Evolutionary conservation across 148 eudicot species (phyloP), one percentile per base, ranked within the genome.

Genomic region (Bassia scoparia): DNA sequence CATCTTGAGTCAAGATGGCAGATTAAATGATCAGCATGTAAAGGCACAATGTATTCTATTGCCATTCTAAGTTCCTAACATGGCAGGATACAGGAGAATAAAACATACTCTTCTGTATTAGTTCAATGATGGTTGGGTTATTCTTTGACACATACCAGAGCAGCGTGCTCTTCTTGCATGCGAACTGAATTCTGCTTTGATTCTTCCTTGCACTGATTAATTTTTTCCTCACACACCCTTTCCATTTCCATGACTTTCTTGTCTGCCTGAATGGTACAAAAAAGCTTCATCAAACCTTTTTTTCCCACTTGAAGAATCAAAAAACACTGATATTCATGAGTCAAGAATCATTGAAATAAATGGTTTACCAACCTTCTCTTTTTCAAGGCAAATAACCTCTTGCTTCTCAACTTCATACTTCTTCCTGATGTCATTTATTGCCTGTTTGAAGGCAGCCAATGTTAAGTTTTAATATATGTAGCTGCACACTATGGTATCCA

Each of bases 381-480:
- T 92, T 86, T 92, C 99, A 76, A 78, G 61, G 67, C 77, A 87
- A 71, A 90, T 70, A 54, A 86, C 84, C 69, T 90, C 97, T 84
- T 84, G 88, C 86, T 92, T 95, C 75, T 95, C 97, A 73, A 81
- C 86, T 78, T 90, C 96, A 72, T 86, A 89, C 87, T 84, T 92
- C 83, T 85, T 92, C 74, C 89, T 85, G 62, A 95, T 95, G 63
- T 95, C 96, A 85, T 87, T 95, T 63, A 95, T 89, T 69, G 97
- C 98, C 98, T 95, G 83, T 84, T 80, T 76, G 69, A 75, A 73
- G 23, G 37, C 35, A 76, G 60, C 17, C 38, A 33, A 33, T 35
- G 67, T 74, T 64, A 17, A 72, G 20, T 38, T 35, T 60, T 23
- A 1, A 14, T 33, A 12, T 26, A 63, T 55, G 7, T 3, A 62